Base-by-base conservation (phyloP, 1,284 basidiomycete genomes). In the Ganoderma leucocontextum region DNA sequence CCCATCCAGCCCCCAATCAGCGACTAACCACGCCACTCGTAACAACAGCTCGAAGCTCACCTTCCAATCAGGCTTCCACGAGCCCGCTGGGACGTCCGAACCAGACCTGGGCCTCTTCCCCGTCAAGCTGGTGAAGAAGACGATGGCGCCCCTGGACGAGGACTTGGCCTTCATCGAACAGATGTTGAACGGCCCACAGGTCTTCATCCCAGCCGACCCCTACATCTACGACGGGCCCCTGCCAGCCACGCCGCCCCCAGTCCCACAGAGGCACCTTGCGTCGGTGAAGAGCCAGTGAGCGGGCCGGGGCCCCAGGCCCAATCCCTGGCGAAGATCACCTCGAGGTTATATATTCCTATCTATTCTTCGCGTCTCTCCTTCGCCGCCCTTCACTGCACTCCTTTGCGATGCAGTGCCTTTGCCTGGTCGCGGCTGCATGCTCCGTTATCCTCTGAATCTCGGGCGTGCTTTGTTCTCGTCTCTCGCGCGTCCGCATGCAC, bases 331-430 rank as follows among this genome's bases (percentile, higher is more conserved):
- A 38, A 38, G n/a, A 59, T 39, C 36, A n/a, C 58, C 36, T 41
- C 58, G 58, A 60, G 58, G 36, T 60, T 60, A 60, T 60, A 60
- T 60, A 60, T 60, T 60, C 38, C n/a, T 60, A 60, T 60, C 35
- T 60, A 60, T 60, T 36, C n/a, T 60, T 13, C 22, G 19, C 38
- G 38, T 25, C 58, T 29, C 36, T 39, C 38, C 35, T 38, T 35
- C 12, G 1, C 29, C 9, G 12, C 17, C 29, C 29, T 55, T 8
- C 52, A 33, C 52, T 15, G 52, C 36, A 58, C 55, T 58, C 55
- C 55, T 58, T 38, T 38, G 35, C 33, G 35, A 19, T n/a, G 19
- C 29, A 53, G 52, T 22, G n/a, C 29, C 33, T 33, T 35, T 29
- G 13, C 29, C 53, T 17, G 15, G 53, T 55, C 7, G 53, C 33